Percentiles rank a stretch among this genome's conserved stretches.
phyloP scores from a whole-genome alignment of 2,329 filamentous ascomycete genomes.

The Hypoxylon sp. region DNA sequence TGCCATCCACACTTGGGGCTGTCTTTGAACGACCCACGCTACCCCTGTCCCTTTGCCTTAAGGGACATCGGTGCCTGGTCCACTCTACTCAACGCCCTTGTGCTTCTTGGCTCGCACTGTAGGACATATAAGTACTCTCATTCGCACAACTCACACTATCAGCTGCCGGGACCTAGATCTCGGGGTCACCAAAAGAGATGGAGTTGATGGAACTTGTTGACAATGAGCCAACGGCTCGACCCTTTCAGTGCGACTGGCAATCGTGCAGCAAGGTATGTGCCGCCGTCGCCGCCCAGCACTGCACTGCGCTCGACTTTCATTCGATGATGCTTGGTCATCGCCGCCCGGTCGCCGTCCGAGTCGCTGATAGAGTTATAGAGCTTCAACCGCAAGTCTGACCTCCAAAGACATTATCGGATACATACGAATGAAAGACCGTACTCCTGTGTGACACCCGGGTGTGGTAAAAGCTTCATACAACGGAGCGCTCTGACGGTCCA shows the following conservation, averaged over 20 bases:
- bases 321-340: conserved; percentile 5
- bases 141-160: conserved; percentile 46
- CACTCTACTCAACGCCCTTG: conserved; percentile 38
- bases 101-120: conserved; percentile 44
- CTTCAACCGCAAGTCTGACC: conserved; percentile 80
- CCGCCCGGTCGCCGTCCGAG: conserved; percentile 26
- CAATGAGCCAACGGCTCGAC: conserved; percentile 73
- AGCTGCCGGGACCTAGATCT: conserved; percentile 35
- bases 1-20: conserved; percentile 51
- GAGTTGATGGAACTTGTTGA: conserved; percentile 77
- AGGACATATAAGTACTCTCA: conserved; percentile 54
- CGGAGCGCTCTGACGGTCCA: conserved; percentile 79
- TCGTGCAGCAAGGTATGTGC: conserved; percentile 71
- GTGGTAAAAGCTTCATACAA: conserved; percentile 80
- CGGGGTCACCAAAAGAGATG: conserved; percentile 61
- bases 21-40: conserved; percentile 51
- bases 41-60: conserved; percentile 47
- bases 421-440: conserved; percentile 81
- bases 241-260: conserved; percentile 76
- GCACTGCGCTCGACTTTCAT: not conserved
- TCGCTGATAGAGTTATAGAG: conserved; percentile 62
- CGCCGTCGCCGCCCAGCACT: conserved; percentile 1
- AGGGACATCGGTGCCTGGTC: conserved; percentile 47
- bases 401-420: conserved; percentile 79
- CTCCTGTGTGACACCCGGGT: conserved; percentile 71